A percentile compares a stretch with the other conserved stretches of the same genome.
phyloP scores from a whole-genome alignment of 768 basidiomycete species.

The Termitomyces sp. region DNA sequence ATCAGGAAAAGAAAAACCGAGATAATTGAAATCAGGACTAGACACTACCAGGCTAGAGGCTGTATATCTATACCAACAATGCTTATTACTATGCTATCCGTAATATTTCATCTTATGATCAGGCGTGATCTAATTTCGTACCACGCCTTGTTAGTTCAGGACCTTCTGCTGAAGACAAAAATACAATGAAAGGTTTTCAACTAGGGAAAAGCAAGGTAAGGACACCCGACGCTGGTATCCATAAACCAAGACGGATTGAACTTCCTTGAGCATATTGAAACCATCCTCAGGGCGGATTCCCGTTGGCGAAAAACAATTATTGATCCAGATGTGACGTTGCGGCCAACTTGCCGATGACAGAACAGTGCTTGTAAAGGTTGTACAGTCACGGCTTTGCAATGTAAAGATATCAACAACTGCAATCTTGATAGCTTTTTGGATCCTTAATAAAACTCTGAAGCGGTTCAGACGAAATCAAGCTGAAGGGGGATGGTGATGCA shows the following conservation, averaged over 20 bases:
- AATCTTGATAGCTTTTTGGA: conserved; percentile 75
- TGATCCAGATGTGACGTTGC: not conserved
- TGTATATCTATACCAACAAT: conserved; percentile 8
- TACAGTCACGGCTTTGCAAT: no score
- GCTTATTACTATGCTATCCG: not conserved
- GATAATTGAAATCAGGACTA: conserved; percentile 2
- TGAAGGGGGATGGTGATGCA: no score
- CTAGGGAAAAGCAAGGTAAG: no score
- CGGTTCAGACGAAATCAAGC: no score
- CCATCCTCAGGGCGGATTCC: no score
- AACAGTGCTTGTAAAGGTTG: conserved; percentile 46
- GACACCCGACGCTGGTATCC: no score
- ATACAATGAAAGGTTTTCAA: no score
- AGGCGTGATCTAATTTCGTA: conserved; percentile 8
- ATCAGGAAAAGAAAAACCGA: conserved; percentile 30
- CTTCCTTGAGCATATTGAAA: no score
- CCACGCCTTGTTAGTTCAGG: conserved; percentile 38
- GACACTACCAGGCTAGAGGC: not conserved
- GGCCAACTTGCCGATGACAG: conserved; percentile 45
- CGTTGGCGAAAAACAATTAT: no score
- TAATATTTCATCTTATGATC: conserved; percentile 6
- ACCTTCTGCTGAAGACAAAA: conserved; percentile 34
- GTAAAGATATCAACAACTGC: conserved; percentile 38
- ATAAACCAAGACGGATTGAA: no score
- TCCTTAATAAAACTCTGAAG: conserved; percentile 49